Conservation (phyloP, 2,329 filamentous ascomycete genomes). For the Diaporthe ilicicola region DNA sequence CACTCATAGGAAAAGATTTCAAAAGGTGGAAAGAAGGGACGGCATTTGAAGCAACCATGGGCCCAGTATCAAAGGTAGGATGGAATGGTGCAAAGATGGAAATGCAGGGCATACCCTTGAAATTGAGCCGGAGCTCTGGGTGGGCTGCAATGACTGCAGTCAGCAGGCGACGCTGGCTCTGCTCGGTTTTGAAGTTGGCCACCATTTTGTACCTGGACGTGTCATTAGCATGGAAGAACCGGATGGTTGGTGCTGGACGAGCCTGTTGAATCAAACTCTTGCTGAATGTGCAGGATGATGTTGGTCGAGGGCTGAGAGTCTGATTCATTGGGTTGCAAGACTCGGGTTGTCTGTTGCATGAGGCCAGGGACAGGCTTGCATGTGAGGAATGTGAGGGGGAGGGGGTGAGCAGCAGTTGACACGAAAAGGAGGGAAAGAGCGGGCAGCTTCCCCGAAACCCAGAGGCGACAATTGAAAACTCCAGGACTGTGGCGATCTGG, state of each 20-base stretch:
- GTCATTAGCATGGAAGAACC: not conserved
- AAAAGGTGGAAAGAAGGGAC: not conserved
- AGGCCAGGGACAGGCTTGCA: not conserved
- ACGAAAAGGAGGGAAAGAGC: not conserved
- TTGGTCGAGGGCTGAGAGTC: not conserved
- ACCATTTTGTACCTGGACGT: constrained; percentile 50
- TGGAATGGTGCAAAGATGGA: not conserved
- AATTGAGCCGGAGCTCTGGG: constrained; percentile 64
- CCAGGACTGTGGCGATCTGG: not conserved
- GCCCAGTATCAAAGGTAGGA: not conserved
- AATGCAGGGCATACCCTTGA: constrained; percentile 60
- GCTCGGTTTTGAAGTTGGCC: constrained; percentile 68
- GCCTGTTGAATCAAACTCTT: not conserved
- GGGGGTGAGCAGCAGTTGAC: not conserved
- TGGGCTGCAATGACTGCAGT: constrained; percentile 68
- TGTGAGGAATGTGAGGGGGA: not conserved
- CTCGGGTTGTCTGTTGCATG: not conserved
- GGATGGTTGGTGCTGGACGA: not conserved
- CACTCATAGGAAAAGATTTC: not conserved
- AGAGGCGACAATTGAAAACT: not conserved
- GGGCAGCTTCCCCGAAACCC: not conserved
- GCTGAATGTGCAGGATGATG: not conserved
- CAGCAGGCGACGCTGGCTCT: constrained; percentile 67
- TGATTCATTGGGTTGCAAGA: not conserved
- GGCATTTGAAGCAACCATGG: not conserved